Percentiles rank a stretch among this genome's conserved stretches.
phyloP scores from a whole-genome alignment of 306 rosid genomes.

The Arachis stenosperma region DNA sequence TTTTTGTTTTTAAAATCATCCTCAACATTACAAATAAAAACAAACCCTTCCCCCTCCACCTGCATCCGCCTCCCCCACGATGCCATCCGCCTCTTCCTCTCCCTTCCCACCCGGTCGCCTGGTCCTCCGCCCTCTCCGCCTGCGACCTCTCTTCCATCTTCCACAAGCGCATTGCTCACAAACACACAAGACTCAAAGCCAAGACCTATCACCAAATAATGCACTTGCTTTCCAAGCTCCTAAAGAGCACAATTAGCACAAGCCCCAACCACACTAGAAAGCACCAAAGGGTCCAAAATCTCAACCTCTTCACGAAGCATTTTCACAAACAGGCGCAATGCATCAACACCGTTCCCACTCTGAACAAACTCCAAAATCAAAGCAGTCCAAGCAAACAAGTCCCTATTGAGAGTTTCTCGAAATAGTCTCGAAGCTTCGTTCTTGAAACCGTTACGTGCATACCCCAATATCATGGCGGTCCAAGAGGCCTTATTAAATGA shows the following conservation, averaged over 20 bases:
- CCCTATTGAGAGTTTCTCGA: conserved; percentile 45
- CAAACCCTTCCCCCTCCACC: too few species aligned
- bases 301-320: conserved; percentile 69
- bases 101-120: too few species aligned
- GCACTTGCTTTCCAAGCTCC: conserved; percentile 84
- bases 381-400: conserved; percentile 83
- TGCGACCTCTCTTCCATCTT: too few species aligned
- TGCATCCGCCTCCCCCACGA: too few species aligned
- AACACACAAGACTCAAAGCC: conserved; percentile 81
- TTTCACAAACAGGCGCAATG: conserved; percentile 57
- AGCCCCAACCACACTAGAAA: conserved; percentile 80
- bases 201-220: conserved; percentile 59
- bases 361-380: conserved; percentile 87
- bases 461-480: conserved; percentile 84
- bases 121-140: too few species aligned
- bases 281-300: conserved; percentile 74
- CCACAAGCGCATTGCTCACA: conserved; percentile 80
- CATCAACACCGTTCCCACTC: conserved; percentile 72
- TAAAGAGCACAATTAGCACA: conserved; percentile 73
- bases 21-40: too few species aligned
- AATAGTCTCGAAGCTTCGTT: conserved; percentile 63
- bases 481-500: conserved; percentile 57
- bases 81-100: too few species aligned
- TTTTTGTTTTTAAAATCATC: too few species aligned
- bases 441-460: conserved; percentile 70